Percentiles rank a stretch among this genome's conserved stretches.
Evolutionary conservation across 78 protist genomes (phyloP).

Genomic region (Creolimax fragrantissima): DNA sequence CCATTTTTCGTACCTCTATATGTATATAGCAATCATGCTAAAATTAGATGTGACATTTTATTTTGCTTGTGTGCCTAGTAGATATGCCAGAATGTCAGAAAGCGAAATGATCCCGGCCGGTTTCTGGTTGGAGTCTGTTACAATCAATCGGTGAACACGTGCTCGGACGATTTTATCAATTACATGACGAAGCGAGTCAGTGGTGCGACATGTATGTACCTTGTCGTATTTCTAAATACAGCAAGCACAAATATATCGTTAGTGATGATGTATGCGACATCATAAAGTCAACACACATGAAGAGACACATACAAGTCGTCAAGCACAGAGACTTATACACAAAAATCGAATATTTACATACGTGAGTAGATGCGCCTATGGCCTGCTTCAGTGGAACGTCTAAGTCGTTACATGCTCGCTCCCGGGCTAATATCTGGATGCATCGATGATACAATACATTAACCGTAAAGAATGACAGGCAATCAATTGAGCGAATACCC

Average conservation of each 20-base stretch:
- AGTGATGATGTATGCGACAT: too few species aligned
- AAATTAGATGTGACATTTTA: neutral
- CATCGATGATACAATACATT: too few species aligned
- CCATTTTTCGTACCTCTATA: neutral
- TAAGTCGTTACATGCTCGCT: neutral
- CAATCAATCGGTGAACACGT: conserved; percentile 32
- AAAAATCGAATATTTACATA: neutral
- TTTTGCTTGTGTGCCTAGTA: neutral
- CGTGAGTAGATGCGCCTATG: neutral
- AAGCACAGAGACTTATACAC: neutral
- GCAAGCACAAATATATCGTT: too few species aligned
- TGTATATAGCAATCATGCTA: too few species aligned
- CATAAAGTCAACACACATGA: too few species aligned
- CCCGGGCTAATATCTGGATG: conserved; percentile 21
- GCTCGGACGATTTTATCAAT: conserved; percentile 25
- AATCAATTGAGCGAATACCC: neutral
- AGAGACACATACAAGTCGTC: neutral
- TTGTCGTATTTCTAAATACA: neutral
- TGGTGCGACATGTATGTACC: conserved; percentile 8
- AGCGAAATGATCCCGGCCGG: conserved; percentile 17
- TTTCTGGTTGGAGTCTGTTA: neutral
- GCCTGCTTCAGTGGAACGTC: conserved; percentile 14
- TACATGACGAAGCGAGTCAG: neutral
- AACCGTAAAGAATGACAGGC: neutral
- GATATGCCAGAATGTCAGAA: conserved; percentile 3